phyloP scores from a whole-genome alignment of 2,329 filamentous ascomycete genomes.

The Phialophora verrucosa region DNA sequence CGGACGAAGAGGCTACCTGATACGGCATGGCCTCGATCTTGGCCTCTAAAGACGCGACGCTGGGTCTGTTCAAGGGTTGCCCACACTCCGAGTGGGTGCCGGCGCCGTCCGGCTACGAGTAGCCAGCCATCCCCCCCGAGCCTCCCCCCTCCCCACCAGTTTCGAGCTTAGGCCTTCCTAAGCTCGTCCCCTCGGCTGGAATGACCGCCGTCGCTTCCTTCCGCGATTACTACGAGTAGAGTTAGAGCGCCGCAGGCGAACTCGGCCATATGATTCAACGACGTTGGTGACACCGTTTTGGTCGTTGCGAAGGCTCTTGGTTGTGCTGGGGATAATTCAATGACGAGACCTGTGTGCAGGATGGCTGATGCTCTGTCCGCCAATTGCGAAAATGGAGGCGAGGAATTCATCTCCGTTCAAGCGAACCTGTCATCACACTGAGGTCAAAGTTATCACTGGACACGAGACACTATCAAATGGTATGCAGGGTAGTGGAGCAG shows the following conservation, averaged over 20 bases:
- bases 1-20: conserved; percentile 4
- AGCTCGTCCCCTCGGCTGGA: background rate
- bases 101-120: too few relatives aligned
- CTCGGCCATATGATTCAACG: background rate
- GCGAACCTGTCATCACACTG: background rate
- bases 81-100: background rate
- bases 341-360: background rate
- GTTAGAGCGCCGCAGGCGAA: background rate
- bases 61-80: background rate
- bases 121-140: background rate
- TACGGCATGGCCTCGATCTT: conserved; percentile 2
- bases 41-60: background rate
- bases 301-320: background rate
- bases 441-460: background rate
- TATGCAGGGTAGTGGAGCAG: conserved; percentile 2
- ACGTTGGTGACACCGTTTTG: background rate
- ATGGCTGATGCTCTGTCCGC: background rate
- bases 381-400: background rate
- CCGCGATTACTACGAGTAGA: background rate
- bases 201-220: background rate
- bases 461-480: background rate
- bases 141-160: background rate
- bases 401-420: background rate
- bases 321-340: too few relatives aligned
- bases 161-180: background rate